Evolutionary conservation across 2,329 filamentous ascomycete species (phyloP).

Genomic region (Dactylonectria estremocensis): DNA sequence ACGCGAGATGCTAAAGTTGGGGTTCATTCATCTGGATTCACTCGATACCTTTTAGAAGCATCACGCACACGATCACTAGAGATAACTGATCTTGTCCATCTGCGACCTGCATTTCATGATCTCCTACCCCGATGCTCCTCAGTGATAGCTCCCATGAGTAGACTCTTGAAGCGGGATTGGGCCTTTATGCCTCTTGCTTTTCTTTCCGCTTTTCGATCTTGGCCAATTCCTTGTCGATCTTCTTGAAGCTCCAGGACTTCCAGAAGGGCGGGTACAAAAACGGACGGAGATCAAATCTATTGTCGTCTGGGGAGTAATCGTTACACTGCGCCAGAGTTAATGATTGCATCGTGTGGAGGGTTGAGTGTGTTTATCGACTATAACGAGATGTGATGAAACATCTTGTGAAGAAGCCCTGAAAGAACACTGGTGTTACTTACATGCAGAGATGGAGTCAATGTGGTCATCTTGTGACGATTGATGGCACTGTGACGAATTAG

Average conservation of each 20-base stretch:
- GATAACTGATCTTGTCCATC: not conserved
- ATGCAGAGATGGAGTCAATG: conserved; percentile 14
- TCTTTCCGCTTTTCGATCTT: conserved; percentile 49
- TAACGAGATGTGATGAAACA: no score
- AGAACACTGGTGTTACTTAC: not conserved
- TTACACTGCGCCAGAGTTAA: conserved; percentile 2
- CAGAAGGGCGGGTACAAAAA: conserved; percentile 54
- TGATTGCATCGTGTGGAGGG: not conserved
- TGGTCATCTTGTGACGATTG: conserved; percentile 23
- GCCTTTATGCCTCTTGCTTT: not conserved
- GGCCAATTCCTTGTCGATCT: conserved; percentile 56
- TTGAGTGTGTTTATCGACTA: not conserved
- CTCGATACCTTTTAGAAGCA: not conserved
- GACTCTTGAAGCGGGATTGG: not conserved
- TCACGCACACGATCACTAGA: not conserved
- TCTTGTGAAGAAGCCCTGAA: no score
- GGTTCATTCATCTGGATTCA: not conserved
- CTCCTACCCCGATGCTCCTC: not conserved
- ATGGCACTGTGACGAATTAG: conserved; percentile 40
- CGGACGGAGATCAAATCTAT: conserved; percentile 45
- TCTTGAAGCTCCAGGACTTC: conserved; percentile 56
- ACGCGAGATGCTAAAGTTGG: no score
- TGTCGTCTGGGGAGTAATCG: conserved; percentile 47
- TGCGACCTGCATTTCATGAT: not conserved
- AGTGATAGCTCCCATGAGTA: not conserved